phyloP scores from a whole-genome alignment of 495 filamentous ascomycete species.

The Aspergillus coremiiformis region DNA sequence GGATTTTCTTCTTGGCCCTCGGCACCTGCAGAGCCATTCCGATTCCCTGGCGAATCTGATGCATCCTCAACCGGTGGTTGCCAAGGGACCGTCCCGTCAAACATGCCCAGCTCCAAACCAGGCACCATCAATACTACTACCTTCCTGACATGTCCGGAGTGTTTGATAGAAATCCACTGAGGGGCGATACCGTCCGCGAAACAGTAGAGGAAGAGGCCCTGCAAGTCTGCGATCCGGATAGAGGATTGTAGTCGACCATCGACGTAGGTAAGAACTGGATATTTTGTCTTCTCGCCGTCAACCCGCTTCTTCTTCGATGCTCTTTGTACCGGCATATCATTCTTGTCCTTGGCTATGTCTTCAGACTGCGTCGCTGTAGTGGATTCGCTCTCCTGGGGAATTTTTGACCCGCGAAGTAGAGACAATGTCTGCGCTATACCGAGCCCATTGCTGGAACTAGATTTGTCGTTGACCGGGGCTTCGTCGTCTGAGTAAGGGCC shows the following conservation, averaged over 20 bases:
- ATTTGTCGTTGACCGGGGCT: constrained; percentile 15
- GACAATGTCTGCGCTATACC: constrained; percentile 31
- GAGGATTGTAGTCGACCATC: constrained; percentile 61
- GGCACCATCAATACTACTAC: constrained; percentile 92
- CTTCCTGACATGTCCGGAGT: constrained; percentile 69
- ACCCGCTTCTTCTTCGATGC: constrained; percentile 33
- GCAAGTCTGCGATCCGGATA: constrained; percentile 72
- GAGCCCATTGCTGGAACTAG: constrained; percentile 10
- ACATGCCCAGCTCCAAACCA: constrained; percentile 83
- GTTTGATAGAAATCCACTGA: constrained; percentile 76
- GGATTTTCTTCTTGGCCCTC: constrained; percentile 13
- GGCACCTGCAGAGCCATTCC: constrained; percentile 1
- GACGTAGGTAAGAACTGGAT: constrained; percentile 66
- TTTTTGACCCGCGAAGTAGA: constrained; percentile 18
- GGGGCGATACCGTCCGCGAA: constrained; percentile 78
- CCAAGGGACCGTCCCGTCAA: constrained; percentile 59
- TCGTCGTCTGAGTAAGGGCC: constrained; percentile 18
- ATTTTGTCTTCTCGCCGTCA: constrained; percentile 58
- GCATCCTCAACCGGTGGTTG: constrained; percentile 20
- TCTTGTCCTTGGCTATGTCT: constrained; percentile 12
- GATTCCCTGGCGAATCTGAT: constrained; percentile 9
- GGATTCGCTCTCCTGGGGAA: constrained; percentile 6
- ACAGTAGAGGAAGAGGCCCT: constrained; percentile 77
- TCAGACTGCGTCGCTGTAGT: constrained; percentile 2
- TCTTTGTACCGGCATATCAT: constrained; percentile 5